A percentile compares a stretch with the other conserved stretches of the same genome.
These are phyloP conservation scores for Phytophthora vignae DNA, from an alignment of 352 stramenopile species.

Conservation along the genomic window DNA sequence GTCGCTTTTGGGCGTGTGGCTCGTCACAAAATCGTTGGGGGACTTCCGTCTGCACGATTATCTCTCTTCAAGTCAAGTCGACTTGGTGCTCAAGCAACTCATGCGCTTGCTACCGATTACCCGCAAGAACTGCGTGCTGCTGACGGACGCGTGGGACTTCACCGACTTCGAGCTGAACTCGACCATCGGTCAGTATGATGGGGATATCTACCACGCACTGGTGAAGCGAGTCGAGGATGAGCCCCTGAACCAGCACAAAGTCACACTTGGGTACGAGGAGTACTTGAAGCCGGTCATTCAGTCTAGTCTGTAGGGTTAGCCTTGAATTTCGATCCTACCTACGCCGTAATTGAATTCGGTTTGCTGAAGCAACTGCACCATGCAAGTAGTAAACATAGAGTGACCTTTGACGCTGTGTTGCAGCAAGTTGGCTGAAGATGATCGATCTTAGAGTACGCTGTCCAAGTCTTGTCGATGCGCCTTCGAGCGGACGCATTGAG, in stretches of 20 bases:
- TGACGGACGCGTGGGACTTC: conserved; percentile 48
- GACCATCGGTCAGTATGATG: conserved; percentile 53
- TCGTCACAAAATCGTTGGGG: conserved; percentile 43
- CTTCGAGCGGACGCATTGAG: too few species aligned
- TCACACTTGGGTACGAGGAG: conserved; percentile 44
- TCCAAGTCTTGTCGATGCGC: too few species aligned
- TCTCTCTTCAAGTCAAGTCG: conserved; percentile 28
- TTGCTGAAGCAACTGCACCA: too few species aligned
- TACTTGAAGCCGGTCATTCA: conserved; percentile 41
- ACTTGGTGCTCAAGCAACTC: conserved; percentile 20
- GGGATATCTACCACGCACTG: conserved; percentile 55
- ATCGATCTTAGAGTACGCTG: too few species aligned
- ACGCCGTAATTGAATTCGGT: too few species aligned
- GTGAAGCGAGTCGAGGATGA: conserved; percentile 38
- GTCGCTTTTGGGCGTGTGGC: conserved; percentile 40
- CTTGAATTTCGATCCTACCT: conserved; percentile 2
- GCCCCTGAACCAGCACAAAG: conserved; percentile 47
- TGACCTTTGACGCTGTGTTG: too few species aligned
- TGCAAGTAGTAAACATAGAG: too few species aligned
- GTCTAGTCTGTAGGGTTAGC: conserved; percentile 7
- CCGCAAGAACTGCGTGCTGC: conserved; percentile 52
- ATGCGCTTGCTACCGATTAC: conserved; percentile 39
- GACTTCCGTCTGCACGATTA: conserved; percentile 53
- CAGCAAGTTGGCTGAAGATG: too few species aligned
- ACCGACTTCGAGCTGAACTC: conserved; percentile 68